Evolutionary conservation across 139 green algal species (phyloP).

Genomic region (Mesotaenium endlicherianum): DNA sequence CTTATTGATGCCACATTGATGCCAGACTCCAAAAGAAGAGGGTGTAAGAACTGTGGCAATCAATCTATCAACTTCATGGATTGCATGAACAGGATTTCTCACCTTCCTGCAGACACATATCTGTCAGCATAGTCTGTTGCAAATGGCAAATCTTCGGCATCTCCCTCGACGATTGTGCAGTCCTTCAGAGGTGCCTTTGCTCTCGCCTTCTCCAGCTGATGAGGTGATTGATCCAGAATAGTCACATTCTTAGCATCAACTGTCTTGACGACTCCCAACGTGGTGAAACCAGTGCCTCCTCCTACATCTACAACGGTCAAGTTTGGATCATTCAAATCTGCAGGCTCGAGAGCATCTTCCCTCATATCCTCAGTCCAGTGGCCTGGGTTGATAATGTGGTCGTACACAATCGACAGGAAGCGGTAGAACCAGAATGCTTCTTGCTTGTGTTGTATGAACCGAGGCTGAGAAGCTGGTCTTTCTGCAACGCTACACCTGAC

Average conservation of each 20-base stretch:
- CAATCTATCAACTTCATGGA: background rate
- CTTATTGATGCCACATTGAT: no score
- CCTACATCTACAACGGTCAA: slow-evolving; percentile 86
- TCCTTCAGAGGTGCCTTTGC: slow-evolving; percentile 80
- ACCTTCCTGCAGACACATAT: slow-evolving; percentile 84
- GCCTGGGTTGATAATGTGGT: slow-evolving; percentile 82
- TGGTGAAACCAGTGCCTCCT: slow-evolving; percentile 91
- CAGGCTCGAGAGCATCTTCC: slow-evolving; percentile 75
- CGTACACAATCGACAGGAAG: slow-evolving; percentile 85
- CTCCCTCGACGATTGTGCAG: slow-evolving; percentile 89
- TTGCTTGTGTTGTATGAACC: slow-evolving; percentile 89
- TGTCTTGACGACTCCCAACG: slow-evolving; percentile 78
- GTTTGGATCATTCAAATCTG: slow-evolving; percentile 68
- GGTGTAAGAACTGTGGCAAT: background rate
- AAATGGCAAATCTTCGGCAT: slow-evolving; percentile 92
- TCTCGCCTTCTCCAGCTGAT: slow-evolving; percentile 88
- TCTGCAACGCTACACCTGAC: slow-evolving; percentile 6
- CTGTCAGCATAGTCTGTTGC: slow-evolving; percentile 82
- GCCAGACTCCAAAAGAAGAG: background rate
- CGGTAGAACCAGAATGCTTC: slow-evolving; percentile 84
- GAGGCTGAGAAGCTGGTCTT: slow-evolving; percentile 38
- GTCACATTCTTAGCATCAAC: slow-evolving; percentile 79
- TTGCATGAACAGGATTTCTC: background rate
- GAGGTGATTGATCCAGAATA: slow-evolving; percentile 87
- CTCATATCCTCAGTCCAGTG: slow-evolving; percentile 96